Conservation (phyloP, 768 basidiomycete species). For the Paxillus ammoniavirescens region DNA sequence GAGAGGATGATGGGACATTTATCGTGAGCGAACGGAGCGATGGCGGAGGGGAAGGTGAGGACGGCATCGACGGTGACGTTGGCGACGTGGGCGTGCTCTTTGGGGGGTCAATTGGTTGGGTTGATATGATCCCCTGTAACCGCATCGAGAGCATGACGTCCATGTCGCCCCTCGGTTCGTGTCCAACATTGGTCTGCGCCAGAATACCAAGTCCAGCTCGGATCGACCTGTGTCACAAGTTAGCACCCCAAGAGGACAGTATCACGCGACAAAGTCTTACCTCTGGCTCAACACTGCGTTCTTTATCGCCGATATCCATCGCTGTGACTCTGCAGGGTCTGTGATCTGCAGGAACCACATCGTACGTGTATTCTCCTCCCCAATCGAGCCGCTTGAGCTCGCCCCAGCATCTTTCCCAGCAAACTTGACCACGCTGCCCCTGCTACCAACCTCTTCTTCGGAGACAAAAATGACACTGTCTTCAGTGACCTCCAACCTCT, state of each 20-base stretch:
- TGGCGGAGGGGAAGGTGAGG: constrained; percentile 29
- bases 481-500: constrained; percentile 74
- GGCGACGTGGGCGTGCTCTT: constrained; percentile 3
- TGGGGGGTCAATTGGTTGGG: constrained; percentile 18
- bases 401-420: constrained; percentile 61
- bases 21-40: constrained; percentile 26
- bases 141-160: constrained; percentile 84
- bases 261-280: constrained; percentile 33
- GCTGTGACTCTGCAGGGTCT: constrained; percentile 60
- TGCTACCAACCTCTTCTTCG: constrained; percentile 48
- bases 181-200: constrained; percentile 37
- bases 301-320: constrained; percentile 77
- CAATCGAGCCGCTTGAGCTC: constrained; percentile 24
- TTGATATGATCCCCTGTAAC: constrained; percentile 53
- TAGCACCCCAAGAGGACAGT: neutral
- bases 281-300: constrained; percentile 67
- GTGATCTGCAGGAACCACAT: constrained; percentile 68
- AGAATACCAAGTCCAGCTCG: constrained; percentile 63
- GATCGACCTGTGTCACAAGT: constrained; percentile 46
- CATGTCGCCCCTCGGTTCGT: constrained; percentile 76
- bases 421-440: constrained; percentile 60
- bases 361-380: constrained; percentile 5
- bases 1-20: constrained; percentile 15
- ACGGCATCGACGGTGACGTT: constrained; percentile 17
- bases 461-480: constrained; percentile 75